These are phyloP conservation scores for Tetradesmus obliquus DNA, from an alignment of 139 green algal species.

Conservation along the genomic window DNA sequence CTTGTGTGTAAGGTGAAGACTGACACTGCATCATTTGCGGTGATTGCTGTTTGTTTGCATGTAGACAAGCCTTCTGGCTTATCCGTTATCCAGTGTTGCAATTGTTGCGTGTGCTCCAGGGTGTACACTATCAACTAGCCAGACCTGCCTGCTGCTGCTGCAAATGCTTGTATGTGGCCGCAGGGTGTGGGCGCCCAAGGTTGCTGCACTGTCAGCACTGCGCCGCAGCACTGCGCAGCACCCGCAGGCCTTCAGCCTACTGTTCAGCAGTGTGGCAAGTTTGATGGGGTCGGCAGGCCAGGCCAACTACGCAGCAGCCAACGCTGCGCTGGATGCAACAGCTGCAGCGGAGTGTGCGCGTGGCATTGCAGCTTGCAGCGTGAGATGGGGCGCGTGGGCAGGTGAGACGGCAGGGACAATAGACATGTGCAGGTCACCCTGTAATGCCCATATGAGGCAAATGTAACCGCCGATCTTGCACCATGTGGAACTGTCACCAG, in stretches of 20 bases:
- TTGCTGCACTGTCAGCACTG: neutral
- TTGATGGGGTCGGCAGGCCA: constrained; percentile 89
- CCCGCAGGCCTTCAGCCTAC: constrained; percentile 54
- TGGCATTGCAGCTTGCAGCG: neutral
- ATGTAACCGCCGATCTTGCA: too few species aligned
- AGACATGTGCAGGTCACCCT: neutral
- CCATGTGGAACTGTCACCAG: too few species aligned
- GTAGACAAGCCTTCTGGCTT: too few species aligned
- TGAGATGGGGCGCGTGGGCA: constrained; percentile 71
- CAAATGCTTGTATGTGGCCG: neutral
- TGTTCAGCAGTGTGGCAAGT: constrained; percentile 88
- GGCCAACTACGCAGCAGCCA: constrained; percentile 87
- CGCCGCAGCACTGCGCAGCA: too few species aligned
- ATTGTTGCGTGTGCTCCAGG: too few species aligned
- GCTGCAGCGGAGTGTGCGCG: neutral
- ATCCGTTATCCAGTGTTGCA: too few species aligned
- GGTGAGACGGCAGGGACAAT: neutral
- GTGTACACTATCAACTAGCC: too few species aligned
- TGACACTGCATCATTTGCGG: too few species aligned
- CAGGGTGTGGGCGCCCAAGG: constrained; percentile 47
- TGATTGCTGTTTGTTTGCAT: too few species aligned
- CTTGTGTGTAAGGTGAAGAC: too few species aligned
- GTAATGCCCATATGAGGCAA: neutral
- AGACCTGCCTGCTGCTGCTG: too few species aligned
- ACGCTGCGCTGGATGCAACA: constrained; percentile 72